Evolutionary conservation across 2,329 filamentous ascomycete genomes (phyloP).

Genomic region (Colletotrichum theobromicola): DNA sequence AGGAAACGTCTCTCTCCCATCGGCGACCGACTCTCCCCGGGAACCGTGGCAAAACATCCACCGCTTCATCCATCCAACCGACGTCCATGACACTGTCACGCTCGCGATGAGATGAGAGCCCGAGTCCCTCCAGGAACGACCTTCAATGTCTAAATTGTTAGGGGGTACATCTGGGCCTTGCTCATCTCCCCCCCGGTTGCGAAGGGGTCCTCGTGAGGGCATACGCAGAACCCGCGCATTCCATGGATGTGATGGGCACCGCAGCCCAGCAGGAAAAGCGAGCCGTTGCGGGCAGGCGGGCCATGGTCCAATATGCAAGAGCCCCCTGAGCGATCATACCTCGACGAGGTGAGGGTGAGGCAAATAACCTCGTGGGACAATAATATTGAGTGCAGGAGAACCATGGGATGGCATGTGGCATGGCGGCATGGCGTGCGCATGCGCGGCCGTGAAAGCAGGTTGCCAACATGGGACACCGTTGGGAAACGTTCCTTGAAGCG

Average conservation of each 20-base stretch:
- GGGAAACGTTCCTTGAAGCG: background rate
- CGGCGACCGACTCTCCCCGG: background rate
- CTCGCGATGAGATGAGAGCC: background rate
- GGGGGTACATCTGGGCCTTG: background rate
- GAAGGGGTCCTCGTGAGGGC: background rate
- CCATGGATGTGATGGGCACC: background rate
- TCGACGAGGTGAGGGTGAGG: background rate
- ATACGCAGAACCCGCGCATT: background rate
- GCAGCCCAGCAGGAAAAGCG: too few species aligned
- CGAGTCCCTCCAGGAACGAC: background rate
- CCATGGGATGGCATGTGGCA: background rate
- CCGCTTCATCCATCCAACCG: background rate
- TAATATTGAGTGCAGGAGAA: background rate
- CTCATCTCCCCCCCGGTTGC: background rate
- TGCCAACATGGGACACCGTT: background rate
- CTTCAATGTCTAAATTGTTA: conserved; percentile 10
- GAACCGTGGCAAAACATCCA: background rate
- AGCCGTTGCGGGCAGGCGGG: background rate
- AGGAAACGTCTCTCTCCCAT: background rate
- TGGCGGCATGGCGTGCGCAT: background rate
- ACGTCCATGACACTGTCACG: background rate
- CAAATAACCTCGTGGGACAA: background rate
- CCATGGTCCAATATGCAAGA: background rate
- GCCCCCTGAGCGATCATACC: conserved; percentile 15
- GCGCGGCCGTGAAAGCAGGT: background rate